Conservation (phyloP, 2,329 filamentous ascomycete species). For the Colletotrichum lentis region DNA sequence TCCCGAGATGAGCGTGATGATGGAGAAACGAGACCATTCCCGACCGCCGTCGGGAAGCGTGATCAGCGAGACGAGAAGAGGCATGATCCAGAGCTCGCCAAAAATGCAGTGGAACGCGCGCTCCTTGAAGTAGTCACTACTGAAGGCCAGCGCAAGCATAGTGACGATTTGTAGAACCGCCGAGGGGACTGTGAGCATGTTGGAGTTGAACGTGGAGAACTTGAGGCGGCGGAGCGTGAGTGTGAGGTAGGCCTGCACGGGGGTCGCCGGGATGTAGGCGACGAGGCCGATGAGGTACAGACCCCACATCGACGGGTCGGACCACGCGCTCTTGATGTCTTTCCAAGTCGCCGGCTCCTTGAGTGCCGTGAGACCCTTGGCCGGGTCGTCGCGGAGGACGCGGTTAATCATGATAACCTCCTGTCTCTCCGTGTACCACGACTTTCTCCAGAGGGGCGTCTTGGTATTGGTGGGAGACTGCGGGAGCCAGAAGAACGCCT, state of each 20-base stretch:
- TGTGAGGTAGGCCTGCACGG: conserved; percentile 43
- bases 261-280: conserved; percentile 47
- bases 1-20: conserved; percentile 62
- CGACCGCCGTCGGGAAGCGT: conserved; percentile 52
- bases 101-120: conserved; percentile 59
- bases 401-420: conserved; percentile 67
- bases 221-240: conserved; percentile 42
- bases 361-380: conserved; percentile 58
- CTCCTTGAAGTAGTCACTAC: conserved; percentile 59
- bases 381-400: conserved; percentile 63
- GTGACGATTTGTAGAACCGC: conserved; percentile 61
- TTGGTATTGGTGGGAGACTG: conserved; percentile 51
- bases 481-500: conserved; percentile 46
- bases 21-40: conserved; percentile 61
- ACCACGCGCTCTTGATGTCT: conserved; percentile 56
- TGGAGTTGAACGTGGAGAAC: conserved; percentile 58
- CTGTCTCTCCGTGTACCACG: conserved; percentile 66
- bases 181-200: conserved; percentile 51
- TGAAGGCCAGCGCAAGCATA: conserved; percentile 58
- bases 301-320: conserved; percentile 58
- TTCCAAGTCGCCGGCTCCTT: conserved; percentile 53
- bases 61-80: conserved; percentile 59
- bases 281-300: conserved; percentile 59
- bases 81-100: conserved; percentile 63
- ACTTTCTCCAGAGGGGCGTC: conserved; percentile 58